A percentile compares a stretch with the other conserved stretches of the same genome.
phyloP scores from a whole-genome alignment of 345 rosid species.

The Eucalyptus regnans region DNA sequence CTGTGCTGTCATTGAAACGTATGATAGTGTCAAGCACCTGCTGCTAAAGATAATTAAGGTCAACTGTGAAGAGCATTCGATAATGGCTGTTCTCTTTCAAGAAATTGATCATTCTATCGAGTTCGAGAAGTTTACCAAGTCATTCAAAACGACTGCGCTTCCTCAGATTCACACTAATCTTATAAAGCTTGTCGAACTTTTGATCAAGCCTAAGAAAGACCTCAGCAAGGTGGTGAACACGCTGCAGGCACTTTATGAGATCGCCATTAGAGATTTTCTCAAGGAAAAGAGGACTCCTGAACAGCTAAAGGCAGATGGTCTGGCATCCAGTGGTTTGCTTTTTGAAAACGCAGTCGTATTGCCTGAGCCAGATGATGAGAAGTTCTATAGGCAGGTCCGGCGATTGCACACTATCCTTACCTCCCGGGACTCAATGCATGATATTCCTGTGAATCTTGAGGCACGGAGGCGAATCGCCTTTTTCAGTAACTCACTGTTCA shows the following conservation, averaged over 20 bases:
- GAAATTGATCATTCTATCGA: constrained; percentile 61
- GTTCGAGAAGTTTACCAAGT: constrained; percentile 68
- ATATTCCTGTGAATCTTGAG: constrained; percentile 75
- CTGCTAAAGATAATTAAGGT: constrained; percentile 56
- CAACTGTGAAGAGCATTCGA: constrained; percentile 75
- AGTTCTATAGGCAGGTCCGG: constrained; percentile 78
- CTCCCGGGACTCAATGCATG: constrained; percentile 88
- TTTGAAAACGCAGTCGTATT: constrained; percentile 71
- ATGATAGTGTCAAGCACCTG: constrained; percentile 71
- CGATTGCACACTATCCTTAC: constrained; percentile 82
- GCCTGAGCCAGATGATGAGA: constrained; percentile 59
- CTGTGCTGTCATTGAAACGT: constrained; percentile 85
- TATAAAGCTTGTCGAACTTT: constrained; percentile 56
- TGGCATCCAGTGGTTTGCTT: constrained; percentile 67
- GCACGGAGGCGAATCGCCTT: constrained; percentile 94
- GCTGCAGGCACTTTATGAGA: constrained; percentile 87
- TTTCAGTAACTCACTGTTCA: constrained; percentile 91
- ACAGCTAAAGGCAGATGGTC: constrained; percentile 52
- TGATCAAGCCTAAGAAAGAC: constrained; percentile 47
- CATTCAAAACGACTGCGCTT: constrained; percentile 58
- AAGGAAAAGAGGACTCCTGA: constrained; percentile 51
- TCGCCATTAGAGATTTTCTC: constrained; percentile 69
- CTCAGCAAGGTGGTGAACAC: constrained; percentile 60
- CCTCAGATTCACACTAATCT: constrained; percentile 60
- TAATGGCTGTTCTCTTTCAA: constrained; percentile 67